Percentiles rank a stretch among this genome's conserved stretches.
These are phyloP conservation scores for Mycena venus DNA, from an alignment of 768 basidiomycete species.

Conservation along the genomic window DNA sequence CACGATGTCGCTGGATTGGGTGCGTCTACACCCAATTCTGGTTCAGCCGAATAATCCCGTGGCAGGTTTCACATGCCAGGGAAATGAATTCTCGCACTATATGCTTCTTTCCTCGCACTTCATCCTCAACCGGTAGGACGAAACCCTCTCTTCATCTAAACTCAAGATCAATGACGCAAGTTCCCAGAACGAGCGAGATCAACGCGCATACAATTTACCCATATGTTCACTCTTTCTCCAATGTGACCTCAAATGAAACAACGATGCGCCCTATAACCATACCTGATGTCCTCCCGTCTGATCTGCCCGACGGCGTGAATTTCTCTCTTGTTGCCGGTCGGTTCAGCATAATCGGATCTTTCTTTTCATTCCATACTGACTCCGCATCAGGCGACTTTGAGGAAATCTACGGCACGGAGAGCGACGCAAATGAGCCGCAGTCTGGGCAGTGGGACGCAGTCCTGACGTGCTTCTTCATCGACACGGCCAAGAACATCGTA, in stretches of 20 bases:
- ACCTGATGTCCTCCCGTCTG: conserved; percentile 88
- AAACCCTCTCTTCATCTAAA: neutral
- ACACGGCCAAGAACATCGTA: conserved; percentile 94
- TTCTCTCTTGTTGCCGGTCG: conserved; percentile 91
- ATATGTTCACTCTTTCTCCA: conserved; percentile 94
- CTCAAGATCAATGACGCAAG: neutral
- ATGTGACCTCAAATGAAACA: conserved; percentile 68
- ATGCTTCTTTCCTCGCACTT: conserved; percentile 93
- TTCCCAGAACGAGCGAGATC: conserved; percentile 70
- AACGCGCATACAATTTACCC: conserved; percentile 85
- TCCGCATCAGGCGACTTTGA: conserved; percentile 86
- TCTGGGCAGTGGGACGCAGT: conserved; percentile 89
- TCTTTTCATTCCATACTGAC: conserved; percentile 2
- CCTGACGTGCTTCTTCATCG: conserved; percentile 97
- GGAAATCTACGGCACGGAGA: conserved; percentile 82
- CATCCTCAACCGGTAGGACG: conserved; percentile 83
- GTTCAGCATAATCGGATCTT: conserved; percentile 20
- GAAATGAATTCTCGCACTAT: conserved; percentile 96
- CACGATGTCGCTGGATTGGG: conserved; percentile 90
- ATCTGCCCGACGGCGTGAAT: conserved; percentile 71
- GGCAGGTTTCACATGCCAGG: conserved; percentile 90
- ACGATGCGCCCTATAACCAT: conserved; percentile 79
- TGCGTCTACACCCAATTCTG: conserved; percentile 44
- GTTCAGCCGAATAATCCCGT: neutral
- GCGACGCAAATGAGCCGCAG: conserved; percentile 71